phyloP scores from a whole-genome alignment of 148 eudicot genomes.

The Vaccinium myrtillus region DNA sequence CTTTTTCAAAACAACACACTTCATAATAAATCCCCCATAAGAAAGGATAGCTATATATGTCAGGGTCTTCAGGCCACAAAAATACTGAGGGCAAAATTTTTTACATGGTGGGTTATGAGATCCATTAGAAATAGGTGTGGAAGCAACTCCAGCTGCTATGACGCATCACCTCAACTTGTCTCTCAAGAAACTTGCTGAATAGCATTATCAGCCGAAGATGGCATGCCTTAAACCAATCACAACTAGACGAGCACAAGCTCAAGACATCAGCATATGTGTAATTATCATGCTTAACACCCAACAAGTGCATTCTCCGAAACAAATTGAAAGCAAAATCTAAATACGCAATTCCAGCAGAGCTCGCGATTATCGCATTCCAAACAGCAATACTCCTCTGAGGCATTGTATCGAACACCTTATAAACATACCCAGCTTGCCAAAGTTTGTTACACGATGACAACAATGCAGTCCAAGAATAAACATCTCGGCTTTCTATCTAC shows the following conservation, averaged over 20 bases:
- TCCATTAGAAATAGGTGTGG: constrained; percentile 59
- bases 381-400: constrained; percentile 47
- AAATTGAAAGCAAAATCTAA: constrained; percentile 39
- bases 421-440: constrained; percentile 53
- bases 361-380: constrained; percentile 84
- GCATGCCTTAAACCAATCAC: constrained; percentile 57
- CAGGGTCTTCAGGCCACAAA: background rate
- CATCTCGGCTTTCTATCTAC: constrained; percentile 56
- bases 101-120: constrained; percentile 62
- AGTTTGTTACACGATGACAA: constrained; percentile 65
- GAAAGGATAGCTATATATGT: background rate
- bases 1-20: background rate
- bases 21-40: background rate
- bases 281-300: constrained; percentile 59
- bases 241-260: constrained; percentile 45
- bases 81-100: constrained; percentile 11
- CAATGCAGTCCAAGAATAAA: constrained; percentile 74
- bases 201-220: constrained; percentile 54
- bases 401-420: constrained; percentile 55
- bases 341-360: constrained; percentile 50
- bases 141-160: constrained; percentile 50
- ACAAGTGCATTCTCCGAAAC: constrained; percentile 52
- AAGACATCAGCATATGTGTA: constrained; percentile 73
- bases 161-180: constrained; percentile 60
- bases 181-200: constrained; percentile 70